Base-by-base conservation (phyloP, 2,329 filamentous ascomycete species). In the Fusarium tanahbumbuense region DNA sequence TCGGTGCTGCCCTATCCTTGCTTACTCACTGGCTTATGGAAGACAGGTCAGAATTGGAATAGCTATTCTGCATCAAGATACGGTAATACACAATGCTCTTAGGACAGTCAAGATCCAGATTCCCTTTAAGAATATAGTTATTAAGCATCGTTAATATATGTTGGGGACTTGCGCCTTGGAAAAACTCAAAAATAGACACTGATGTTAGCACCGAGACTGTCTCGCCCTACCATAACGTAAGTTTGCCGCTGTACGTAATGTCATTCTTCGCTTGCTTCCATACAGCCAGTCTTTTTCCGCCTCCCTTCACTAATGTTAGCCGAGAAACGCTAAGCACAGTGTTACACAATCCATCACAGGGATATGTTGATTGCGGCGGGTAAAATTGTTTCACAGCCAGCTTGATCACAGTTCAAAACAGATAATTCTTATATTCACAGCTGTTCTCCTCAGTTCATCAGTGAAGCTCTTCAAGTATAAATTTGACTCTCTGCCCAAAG, bases 31-130 rank as follows among this genome's bases (percentile, higher is more conserved):
- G 27, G 4, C 10, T 11, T 11, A 27, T 27, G 10, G 10, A 27
- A 27, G 2, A 5, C 1, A 27, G 27, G 10, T 27, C 10, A 10
- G 8, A 5, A 3, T 18, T 16, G 1, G 3, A 5, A 34, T 34
- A 5, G 2, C 8, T 2, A 18, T 2, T 18, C 2, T 18, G 5
- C 3, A 9, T 0, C 8, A 18, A 34, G 2, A 6, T 8, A 18
- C 5, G 3, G 9, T 6, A n/a, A 37, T n/a, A 37, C 5, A 37
- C 16, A n/a, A 3, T 18, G 8, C 32, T 3, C 32, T n/a, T 1
- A 4, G 5, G 6, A 37, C 18, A n/a, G 18, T 1, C 0, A 11
- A 11, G 10, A 4, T 37, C 6, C 16, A 11, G 9, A 2, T 18
- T 37, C 10, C 3, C 5, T 10, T 37, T 11, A n/a, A 34, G 9